Conservation (phyloP, 495 filamentous ascomycete genomes). For the Pseudevernia furfuracea region DNA sequence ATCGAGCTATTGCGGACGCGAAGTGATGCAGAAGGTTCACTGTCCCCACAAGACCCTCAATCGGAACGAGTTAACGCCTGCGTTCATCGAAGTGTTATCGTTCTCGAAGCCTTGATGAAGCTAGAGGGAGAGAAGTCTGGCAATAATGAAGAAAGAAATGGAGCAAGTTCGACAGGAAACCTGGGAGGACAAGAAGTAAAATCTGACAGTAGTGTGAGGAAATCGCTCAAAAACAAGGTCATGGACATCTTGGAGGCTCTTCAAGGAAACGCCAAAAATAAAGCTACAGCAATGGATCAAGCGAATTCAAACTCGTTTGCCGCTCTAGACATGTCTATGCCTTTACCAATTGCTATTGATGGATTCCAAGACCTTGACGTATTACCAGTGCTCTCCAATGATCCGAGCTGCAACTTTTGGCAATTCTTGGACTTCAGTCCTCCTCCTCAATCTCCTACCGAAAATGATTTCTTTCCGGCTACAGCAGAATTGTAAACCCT, state of each 20-base stretch:
- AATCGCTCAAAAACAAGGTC: constrained; percentile 10
- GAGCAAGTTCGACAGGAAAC: background rate
- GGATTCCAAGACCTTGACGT: constrained; percentile 9
- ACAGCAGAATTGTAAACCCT: background rate
- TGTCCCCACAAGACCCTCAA: background rate
- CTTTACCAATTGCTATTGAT: constrained; percentile 1
- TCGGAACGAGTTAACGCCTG: constrained; percentile 4
- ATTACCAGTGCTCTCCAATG: constrained; percentile 14
- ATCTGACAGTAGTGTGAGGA: background rate
- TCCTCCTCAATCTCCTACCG: background rate
- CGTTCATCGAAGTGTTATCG: constrained; percentile 18
- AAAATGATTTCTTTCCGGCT: constrained; percentile 1
- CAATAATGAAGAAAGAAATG: background rate
- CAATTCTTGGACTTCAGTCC: constrained; percentile 12
- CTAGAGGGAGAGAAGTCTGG: constrained; percentile 20
- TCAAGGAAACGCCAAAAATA: constrained; percentile 4
- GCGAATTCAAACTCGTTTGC: background rate
- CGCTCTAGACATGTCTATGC: background rate
- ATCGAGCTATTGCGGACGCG: constrained; percentile 23
- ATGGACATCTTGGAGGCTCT: constrained; percentile 6
- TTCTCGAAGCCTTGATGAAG: constrained; percentile 27
- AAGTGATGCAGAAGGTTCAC: background rate
- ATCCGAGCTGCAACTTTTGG: constrained; percentile 10
- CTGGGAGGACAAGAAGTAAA: background rate
- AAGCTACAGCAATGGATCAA: background rate